Evolutionary conservation across 1,284 basidiomycete species (phyloP).

Genomic region (Violaceomyces palustris): DNA sequence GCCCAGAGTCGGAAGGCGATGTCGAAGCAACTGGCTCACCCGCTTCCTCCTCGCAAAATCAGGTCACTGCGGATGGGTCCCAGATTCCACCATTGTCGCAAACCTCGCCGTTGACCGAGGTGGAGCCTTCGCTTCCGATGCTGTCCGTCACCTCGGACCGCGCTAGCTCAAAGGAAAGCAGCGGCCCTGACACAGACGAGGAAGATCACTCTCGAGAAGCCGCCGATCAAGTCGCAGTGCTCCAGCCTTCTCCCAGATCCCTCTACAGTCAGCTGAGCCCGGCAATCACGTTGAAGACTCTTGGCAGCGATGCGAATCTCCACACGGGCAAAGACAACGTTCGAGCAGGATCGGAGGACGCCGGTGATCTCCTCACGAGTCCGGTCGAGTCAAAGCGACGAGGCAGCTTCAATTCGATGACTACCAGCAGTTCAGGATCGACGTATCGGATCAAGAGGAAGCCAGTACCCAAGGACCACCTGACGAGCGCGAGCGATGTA

Average conservation of each 20-base stretch:
- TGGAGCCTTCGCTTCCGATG: no score
- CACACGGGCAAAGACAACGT: slow-evolving; percentile 1
- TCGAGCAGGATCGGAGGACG: neutral
- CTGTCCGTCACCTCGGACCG: no score
- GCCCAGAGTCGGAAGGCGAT: no score
- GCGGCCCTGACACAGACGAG: no score
- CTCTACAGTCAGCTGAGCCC: neutral
- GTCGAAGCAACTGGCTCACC: slow-evolving; percentile 23
- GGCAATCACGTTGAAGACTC: neutral
- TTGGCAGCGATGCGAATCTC: neutral
- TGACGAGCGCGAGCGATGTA: no score
- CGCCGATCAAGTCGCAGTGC: neutral
- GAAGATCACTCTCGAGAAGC: neutral
- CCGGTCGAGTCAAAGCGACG: neutral
- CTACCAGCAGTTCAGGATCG: slow-evolving; percentile 17
- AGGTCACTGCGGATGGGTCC: no score
- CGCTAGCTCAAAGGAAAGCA: no score
- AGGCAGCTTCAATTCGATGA: slow-evolving; percentile 11
- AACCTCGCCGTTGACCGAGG: no score
- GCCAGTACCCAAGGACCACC: no score
- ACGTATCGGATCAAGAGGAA: slow-evolving; percentile 27
- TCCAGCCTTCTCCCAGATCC: neutral
- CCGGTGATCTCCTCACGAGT: neutral
- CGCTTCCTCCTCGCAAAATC: slow-evolving; percentile 6
- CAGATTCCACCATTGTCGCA: no score